Evolutionary conservation across 306 rosid species (phyloP), one percentile per base, ranked within the genome.

Genomic region (Elaeagnus macrophylla): DNA sequence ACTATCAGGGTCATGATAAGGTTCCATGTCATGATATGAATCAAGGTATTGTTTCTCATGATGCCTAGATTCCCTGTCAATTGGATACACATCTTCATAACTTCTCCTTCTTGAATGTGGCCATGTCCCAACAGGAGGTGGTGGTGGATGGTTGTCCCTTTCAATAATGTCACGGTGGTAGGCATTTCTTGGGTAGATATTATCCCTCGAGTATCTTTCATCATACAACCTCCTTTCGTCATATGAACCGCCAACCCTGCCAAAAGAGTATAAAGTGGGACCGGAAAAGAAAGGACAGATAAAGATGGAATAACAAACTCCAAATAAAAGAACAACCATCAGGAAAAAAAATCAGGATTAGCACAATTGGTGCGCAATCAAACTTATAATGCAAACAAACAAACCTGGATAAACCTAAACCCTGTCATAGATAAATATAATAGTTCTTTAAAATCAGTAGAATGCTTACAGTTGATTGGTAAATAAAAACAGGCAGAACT

Each of bases 191-290:
- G 84, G 84, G 71, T 80, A 84, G 56, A 67, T 19, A 25, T 72
- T 73, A 66, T 79, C 96, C 70, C 93, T 79, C 12, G 93, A 68
- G 70, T 80, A 91, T 56, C 96, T 75, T 62, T 87, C 97, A 80
- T 87, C 96, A 46, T 83, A 39, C 72, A 80, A 86, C 71, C 89
- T 72, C 61, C 96, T 85, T 39, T 82, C 97, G 57, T 87, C 93
- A 48, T 74, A 91, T 53, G 96, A 66, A 72, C 80, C 81, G 57
- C 95, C 79, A 51, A 71, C 81, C 87, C 97, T 86, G 83, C 79
- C 67, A 81, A 72, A 72, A 51, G 45, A 37, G 54, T 10, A 45
- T 66, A 79, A 61, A 74, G 67, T 77, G 86, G 84, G 81, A 75
- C 53, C 39, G 49, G 46, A 9, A 45, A 48, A 73, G 68, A 65